These are phyloP conservation scores for Diaporthe sp. DNA, from an alignment of 2,329 filamentous ascomycete species.

Conservation along the genomic window DNA sequence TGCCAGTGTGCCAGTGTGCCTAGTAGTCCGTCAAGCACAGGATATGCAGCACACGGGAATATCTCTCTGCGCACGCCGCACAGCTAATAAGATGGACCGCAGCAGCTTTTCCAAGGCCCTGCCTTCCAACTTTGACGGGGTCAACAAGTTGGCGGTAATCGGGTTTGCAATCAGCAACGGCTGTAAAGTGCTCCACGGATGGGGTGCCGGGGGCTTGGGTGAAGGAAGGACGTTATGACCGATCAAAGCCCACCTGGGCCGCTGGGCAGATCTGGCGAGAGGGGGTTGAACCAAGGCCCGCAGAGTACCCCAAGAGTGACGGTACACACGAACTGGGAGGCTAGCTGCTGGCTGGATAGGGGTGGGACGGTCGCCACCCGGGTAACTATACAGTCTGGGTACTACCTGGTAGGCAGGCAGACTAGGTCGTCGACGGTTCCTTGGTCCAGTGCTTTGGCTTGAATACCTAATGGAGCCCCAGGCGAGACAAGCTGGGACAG, in stretches of 20 bases:
- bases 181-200: neutral
- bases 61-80: neutral
- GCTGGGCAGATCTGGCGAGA: conserved; percentile 11
- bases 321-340: neutral
- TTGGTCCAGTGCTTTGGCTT: neutral
- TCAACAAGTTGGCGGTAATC: neutral
- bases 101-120: conserved; percentile 6
- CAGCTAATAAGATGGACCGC: neutral
- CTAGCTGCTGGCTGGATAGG: neutral
- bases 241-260: conserved; percentile 5
- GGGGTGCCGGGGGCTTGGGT: neutral
- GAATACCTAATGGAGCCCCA: neutral
- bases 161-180: conserved; percentile 11
- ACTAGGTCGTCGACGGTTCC: neutral
- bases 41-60: neutral
- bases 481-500: neutral
- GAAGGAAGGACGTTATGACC: neutral
- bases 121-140: neutral
- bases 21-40: neutral
- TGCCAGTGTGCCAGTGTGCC: neutral
- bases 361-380: conserved; percentile 1
- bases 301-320: neutral
- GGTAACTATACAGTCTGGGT: neutral
- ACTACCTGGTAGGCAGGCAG: too few relatives aligned
- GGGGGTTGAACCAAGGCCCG: neutral